These are phyloP conservation scores for Yarrowia osloensis DNA, from an alignment of 805 yeast species.

Conservation along the genomic window DNA sequence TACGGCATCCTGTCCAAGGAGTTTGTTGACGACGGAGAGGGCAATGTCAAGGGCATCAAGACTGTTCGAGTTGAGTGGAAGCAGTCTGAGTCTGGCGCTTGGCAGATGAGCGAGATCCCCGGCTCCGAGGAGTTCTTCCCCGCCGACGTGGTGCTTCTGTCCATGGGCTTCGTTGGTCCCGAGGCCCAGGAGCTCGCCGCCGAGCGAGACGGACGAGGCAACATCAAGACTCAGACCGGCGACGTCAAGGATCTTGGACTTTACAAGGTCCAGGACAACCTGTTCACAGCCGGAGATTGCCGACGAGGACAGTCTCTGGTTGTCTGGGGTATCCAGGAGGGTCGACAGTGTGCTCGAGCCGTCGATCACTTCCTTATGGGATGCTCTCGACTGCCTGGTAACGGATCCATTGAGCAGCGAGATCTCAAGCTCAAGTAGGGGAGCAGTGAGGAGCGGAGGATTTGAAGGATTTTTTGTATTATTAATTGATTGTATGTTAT, in stretches of 20 bases:
- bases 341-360: constrained; percentile 96
- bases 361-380: constrained; percentile 83
- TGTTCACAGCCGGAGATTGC: constrained; percentile 97
- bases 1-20: constrained; percentile 94
- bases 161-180: constrained; percentile 98
- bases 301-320: constrained; percentile 97
- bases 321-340: constrained; percentile 99
- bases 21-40: constrained; percentile 91
- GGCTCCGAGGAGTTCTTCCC: constrained; percentile 92
- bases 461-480: constrained; percentile 7
- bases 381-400: constrained; percentile 81
- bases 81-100: constrained; percentile 89
- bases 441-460: background rate
- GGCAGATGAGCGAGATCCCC: constrained; percentile 99
- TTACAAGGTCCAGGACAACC: constrained; percentile 71
- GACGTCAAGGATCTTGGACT: constrained; percentile 51
- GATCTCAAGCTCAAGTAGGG: constrained; percentile 46
- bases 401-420: constrained; percentile 88
- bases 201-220: constrained; percentile 80
- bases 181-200: constrained; percentile 73
- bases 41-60: constrained; percentile 92
- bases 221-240: constrained; percentile 62
- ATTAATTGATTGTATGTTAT: constrained; percentile 5
- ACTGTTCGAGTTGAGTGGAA: constrained; percentile 99
- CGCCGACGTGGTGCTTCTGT: constrained; percentile 88